Percentiles rank a stretch among this genome's conserved stretches.
Evolutionary conservation across 2,329 filamentous ascomycete genomes (phyloP).

Genomic region (Penicillium vulpinum): DNA sequence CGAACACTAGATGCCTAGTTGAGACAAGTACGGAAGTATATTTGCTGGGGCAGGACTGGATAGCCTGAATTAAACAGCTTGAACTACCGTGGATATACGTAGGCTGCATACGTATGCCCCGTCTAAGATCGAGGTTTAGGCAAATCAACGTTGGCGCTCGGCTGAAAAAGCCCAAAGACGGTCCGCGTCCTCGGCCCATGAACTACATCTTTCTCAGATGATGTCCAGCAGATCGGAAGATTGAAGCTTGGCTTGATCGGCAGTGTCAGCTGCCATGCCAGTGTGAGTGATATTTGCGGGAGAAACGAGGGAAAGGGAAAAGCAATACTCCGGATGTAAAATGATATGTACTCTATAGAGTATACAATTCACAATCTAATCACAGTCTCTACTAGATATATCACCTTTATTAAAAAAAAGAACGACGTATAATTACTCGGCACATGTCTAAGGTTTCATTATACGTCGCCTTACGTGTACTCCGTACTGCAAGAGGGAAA

Average conservation of each 20-base stretch:
- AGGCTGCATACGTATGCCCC: constrained; percentile 27
- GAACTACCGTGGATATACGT: constrained; percentile 20
- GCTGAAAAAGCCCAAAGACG: constrained; percentile 12
- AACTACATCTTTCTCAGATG: constrained; percentile 5
- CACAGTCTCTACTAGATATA: background rate
- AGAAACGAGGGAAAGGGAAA: background rate
- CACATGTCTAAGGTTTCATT: too few species aligned
- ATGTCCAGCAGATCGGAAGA: constrained; percentile 14
- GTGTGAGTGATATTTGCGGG: background rate
- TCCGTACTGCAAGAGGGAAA: background rate
- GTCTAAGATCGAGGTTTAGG: constrained; percentile 5
- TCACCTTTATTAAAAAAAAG: background rate
- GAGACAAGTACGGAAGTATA: constrained; percentile 9
- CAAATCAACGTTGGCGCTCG: constrained; percentile 23
- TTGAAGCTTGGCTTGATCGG: constrained; percentile 24
- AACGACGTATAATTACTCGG: too few species aligned
- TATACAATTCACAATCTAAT: background rate
- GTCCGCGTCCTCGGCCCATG: constrained; percentile 4
- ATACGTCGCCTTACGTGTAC: constrained; percentile 13
- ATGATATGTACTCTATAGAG: background rate
- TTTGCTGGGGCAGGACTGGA: constrained; percentile 14
- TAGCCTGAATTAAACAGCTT: background rate
- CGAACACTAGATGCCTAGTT: constrained; percentile 10
- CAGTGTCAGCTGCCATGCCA: too few species aligned
- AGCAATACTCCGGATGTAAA: too few species aligned